Base-by-base conservation (phyloP, 371 early-diverging fungal genomes). In the Coemansia sp. region DNA sequence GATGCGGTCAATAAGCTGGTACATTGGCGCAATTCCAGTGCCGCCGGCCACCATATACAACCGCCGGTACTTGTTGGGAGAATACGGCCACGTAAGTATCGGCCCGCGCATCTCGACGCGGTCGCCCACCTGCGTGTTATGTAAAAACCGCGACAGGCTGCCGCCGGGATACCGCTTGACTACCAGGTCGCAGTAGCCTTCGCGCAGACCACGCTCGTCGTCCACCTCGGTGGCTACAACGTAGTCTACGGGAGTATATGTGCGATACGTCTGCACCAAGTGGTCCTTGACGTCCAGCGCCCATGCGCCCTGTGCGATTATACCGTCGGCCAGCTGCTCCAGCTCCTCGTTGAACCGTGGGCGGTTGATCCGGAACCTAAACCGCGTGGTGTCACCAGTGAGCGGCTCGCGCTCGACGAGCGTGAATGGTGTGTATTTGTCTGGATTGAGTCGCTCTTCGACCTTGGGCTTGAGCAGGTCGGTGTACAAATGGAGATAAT, bases 11-110 rank as follows among this genome's bases (percentile, higher is more conserved):
- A 90, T 82, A n/a, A 91, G 57, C 83, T 94, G 93, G 42, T 81
- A 69, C 93, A 94, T 94, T 49, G 96, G 96, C 0, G 96, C 92
- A 59, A 95, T 87, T 59, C 96, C 96, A 20, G 98, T 90, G 16
- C 99, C 98, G 63, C 97, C 96, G 32, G 86, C 88, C 65, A 88
- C 68, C 89, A 99, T 84, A 45, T 87, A 93, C 35, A 96, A 80
- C 56, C 88, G 76, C 36, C 83, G 72, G 56, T 85, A 85, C 70
- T 84, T 84, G 71, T 88, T 88, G 26, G 87, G 74, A 48, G 83
- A 75, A 78, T 91, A 90, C 48, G 85, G 80, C 79, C 85, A 92
- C 79, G 92, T 93, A 57, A 80, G 66, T 54, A 92, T 84, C 32
- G 98, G 98, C 0, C 98, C 98, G 81, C 93, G 93, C 77, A 96